Conservation (phyloP, 2,329 filamentous ascomycete genomes). For the Apiospora aurea region DNA sequence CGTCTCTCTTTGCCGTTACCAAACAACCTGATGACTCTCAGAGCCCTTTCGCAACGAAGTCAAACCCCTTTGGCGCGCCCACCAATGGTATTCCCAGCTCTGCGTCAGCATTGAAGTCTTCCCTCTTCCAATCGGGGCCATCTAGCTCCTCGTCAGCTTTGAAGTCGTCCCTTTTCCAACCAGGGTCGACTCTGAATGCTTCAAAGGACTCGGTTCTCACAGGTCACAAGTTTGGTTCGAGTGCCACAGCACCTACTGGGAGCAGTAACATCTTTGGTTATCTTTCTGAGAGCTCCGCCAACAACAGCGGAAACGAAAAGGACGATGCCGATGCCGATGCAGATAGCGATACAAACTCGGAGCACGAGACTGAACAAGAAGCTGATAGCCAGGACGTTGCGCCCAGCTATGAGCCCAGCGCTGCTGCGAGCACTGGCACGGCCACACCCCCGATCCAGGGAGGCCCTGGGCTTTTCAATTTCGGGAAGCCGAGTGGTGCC, state of each 20-base stretch:
- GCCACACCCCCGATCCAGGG: conserved; percentile 50
- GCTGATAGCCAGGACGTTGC: conserved; percentile 51
- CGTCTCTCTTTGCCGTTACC: conserved; percentile 15
- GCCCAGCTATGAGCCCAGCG: conserved; percentile 52
- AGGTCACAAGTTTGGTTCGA: conserved; percentile 35
- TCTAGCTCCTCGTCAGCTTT: conserved; percentile 52
- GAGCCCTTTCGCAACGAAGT: conserved; percentile 41
- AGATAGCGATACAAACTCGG: conserved; percentile 55
- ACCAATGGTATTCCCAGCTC: conserved; percentile 46
- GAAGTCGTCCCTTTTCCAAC: conserved; percentile 41
- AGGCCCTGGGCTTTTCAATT: conserved; percentile 40
- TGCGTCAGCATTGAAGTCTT: conserved; percentile 51
- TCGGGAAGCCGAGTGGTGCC: conserved; percentile 38
- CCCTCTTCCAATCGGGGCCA: conserved; percentile 36
- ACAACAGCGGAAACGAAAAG: conserved; percentile 59
- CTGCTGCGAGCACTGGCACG: conserved; percentile 49
- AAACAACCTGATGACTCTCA: conserved; percentile 24
- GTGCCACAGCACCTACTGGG: conserved; percentile 33
- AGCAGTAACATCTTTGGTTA: conserved; percentile 67
- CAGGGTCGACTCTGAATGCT: conserved; percentile 43
- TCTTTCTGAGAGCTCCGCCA: conserved; percentile 63
- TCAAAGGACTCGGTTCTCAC: conserved; percentile 36
- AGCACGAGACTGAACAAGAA: conserved; percentile 52
- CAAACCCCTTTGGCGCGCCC: conserved; percentile 44
- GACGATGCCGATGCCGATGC: conserved; percentile 47